Percentiles rank a stretch among this genome's conserved stretches.
Conservation (phyloP, 2,329 filamentous ascomycete species). For the Ascochyta rabiei region DNA sequence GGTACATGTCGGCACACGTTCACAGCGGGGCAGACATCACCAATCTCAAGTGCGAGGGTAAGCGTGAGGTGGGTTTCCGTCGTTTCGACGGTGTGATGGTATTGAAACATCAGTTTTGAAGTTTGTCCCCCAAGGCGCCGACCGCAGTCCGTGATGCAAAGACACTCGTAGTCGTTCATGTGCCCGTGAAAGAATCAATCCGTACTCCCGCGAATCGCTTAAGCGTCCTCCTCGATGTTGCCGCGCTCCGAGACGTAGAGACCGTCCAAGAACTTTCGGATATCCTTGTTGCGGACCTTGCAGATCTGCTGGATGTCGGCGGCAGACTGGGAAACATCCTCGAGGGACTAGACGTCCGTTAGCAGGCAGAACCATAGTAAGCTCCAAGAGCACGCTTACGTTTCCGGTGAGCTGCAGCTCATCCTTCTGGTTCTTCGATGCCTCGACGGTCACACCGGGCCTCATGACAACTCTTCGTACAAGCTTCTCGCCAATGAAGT, state of each 20-base stretch:
- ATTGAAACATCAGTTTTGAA: conserved; percentile 50
- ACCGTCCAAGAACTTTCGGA: conserved; percentile 99
- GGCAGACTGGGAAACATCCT: conserved; percentile 96
- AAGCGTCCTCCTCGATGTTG: conserved; percentile 78
- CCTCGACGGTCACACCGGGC: conserved; percentile 85
- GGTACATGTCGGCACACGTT: not conserved
- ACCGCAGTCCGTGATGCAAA: conserved; percentile 48
- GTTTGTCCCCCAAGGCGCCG: conserved; percentile 47
- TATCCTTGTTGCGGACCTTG: conserved; percentile 99
- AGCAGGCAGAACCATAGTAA: conserved; percentile 17
- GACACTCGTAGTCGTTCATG: conserved; percentile 49
- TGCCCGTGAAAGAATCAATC: conserved; percentile 49
- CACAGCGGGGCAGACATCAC: conserved; percentile 3
- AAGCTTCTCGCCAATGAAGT: conserved; percentile 83
- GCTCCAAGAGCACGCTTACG: conserved; percentile 44
- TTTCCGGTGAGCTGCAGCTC: conserved; percentile 93
- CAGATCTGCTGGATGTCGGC: conserved; percentile 99
- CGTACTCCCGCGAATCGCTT: conserved; percentile 40
- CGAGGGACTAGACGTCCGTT: conserved; percentile 66
- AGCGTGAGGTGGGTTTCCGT: conserved; percentile 21
- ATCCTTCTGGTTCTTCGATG: conserved; percentile 94
- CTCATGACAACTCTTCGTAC: conserved; percentile 91
- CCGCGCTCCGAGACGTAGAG: conserved; percentile 99
- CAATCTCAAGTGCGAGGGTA: not conserved
- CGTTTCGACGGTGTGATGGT: conserved; percentile 42